Base-by-base conservation (phyloP, 768 basidiomycete genomes). In the Mycena galopus region DNA sequence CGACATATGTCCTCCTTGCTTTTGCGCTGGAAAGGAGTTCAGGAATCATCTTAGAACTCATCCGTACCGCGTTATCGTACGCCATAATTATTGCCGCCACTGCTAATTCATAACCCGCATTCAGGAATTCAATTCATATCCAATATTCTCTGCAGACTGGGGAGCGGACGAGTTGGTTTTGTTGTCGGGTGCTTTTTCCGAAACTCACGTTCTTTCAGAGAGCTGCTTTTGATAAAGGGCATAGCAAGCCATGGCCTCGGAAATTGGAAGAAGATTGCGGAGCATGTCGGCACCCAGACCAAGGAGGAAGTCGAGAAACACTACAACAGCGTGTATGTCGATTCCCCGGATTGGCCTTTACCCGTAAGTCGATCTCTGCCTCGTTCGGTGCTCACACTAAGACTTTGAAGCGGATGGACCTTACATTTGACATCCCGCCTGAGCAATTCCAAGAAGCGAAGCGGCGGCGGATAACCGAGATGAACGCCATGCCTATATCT, bases 251-350 rank as follows among this genome's bases (percentile, higher is more conserved):
- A 95, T 78, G 97, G 97, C 1, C 82, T 99, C 37, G 97, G 97
- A 4, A 99, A 98, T 79, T 99, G 97, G 97, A 93, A 93, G 79
- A 96, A 96, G 77, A 95, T 97, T 51, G 94, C 96, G 1, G 96
- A 96, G 76, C 95, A 98, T 81, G 89, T 99, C 44, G 98, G 98
- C 11, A 96, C 96, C 11, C 88, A 96, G 67, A 94, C 96, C 14
- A 96, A 93, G 80, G 96, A 98, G 78, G 97, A 99, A 78, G 95
- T 96, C 17, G 94, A 97, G 80, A 84, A 91, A 69, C 97, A 99
- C 82, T 99, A 99, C 80, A 88, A 89, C 53, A 78, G 88, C 58
- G 88, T 94, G 42, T 98, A 97, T 78, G 88, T 97, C 60, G 86
- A 94, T 69, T 94, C 94, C 17, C 87, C 88, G 16, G 77, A 89